A percentile compares a stretch with the other conserved stretches of the same genome.
phyloP scores from a whole-genome alignment of 805 yeast genomes.

The Monosporozyma unispora region DNA sequence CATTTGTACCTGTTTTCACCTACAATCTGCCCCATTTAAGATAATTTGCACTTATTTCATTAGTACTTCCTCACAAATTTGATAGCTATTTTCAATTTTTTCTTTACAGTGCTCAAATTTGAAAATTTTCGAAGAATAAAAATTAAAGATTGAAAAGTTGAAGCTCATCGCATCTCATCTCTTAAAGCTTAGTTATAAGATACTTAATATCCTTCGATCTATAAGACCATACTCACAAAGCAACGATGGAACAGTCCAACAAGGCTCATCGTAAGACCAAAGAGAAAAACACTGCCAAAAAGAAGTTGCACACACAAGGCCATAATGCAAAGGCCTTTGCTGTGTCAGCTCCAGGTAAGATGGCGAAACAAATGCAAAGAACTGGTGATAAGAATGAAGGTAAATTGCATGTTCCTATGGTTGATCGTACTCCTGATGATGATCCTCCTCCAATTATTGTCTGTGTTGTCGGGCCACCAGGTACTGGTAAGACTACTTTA shows the following conservation, averaged over 20 bases:
- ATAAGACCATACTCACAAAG: background rate
- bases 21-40: too few relatives aligned
- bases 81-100: background rate
- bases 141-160: too few relatives aligned
- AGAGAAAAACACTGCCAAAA: constrained; percentile 56
- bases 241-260: constrained; percentile 50
- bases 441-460: constrained; percentile 95
- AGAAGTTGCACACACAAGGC: constrained; percentile 83
- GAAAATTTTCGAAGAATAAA: constrained; percentile 3
- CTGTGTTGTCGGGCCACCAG: constrained; percentile 98
- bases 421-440: constrained; percentile 93
- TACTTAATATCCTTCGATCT: too few relatives aligned
- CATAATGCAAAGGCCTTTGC: constrained; percentile 78
- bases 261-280: constrained; percentile 71
- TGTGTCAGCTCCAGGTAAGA: constrained; percentile 74
- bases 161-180: constrained; percentile 4
- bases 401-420: constrained; percentile 93
- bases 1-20: too few relatives aligned
- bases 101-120: background rate
- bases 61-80: too few relatives aligned
- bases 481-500: constrained; percentile 93
- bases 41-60: too few relatives aligned
- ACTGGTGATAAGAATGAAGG: constrained; percentile 74
- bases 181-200: background rate
- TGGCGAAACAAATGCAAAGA: constrained; percentile 76